Evolutionary conservation across 2,329 filamentous ascomycete genomes (phyloP), one percentile per base, ranked within the genome.

Genomic region (Lasiodiplodia sp.): DNA sequence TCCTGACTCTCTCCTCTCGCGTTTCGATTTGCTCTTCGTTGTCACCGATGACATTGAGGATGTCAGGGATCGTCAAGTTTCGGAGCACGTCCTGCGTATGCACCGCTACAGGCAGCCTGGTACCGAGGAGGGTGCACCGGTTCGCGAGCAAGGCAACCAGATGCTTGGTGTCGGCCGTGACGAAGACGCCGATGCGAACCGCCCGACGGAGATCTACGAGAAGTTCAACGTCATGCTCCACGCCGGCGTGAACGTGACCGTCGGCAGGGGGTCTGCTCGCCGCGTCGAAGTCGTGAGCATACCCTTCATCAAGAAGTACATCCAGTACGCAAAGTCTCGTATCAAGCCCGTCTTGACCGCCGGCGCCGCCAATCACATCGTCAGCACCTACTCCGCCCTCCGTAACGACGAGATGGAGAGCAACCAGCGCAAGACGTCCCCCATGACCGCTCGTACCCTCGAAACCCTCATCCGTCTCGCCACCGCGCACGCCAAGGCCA

Each of bases 1-100:
- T 14, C 96, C 96, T 0, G 96, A 99, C 79, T 99, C 96, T 3
- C 88, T 99, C 0, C 86, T 99, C 8, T 98, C 96, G 5, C 96
- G 96, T 92, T 99, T 99, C 79, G 96, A 99, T 89, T 86, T 99
- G 74, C 86, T 99, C 2, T 99, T 99, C 77, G 92, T 99, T 57
- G 94, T 99, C 55, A 99, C 96, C 1, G 96, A 99, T 78, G 96
- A 99, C 75, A 98, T 99, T 71, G 95, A 99, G 75, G 96, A 99
- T 77, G 89, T 92, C 2, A 88, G 93, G 63, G 96, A 99, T 80
- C 88, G 96, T 58, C 91, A 94, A 76, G 89, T 99, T 14, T 98
- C 95, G 0, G 96, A 99, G 81, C 96, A 99, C 76, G 96, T 99
- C 68, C 86, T 99, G 38, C 92, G 95, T 69, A 98, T 98, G 94